These are phyloP conservation scores for Pseudogymnoascus sp. DNA, from an alignment of 2,329 filamentous ascomycete genomes.

Conservation along the genomic window DNA sequence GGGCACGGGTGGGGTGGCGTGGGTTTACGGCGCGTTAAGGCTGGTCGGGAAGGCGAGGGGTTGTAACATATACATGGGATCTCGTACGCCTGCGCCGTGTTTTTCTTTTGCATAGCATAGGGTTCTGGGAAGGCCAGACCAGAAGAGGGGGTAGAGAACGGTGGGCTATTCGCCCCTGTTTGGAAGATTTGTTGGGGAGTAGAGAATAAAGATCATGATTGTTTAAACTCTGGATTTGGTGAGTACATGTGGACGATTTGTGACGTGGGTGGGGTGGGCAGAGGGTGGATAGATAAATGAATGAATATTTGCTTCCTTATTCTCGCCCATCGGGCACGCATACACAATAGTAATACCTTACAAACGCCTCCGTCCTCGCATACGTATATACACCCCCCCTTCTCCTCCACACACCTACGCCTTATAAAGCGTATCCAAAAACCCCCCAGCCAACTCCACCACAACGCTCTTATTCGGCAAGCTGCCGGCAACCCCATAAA, in stretches of 20 bases:
- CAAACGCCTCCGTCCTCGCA: not conserved
- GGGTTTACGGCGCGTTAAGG: conserved; percentile 2
- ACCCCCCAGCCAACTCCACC: conserved; percentile 80
- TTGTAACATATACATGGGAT: conserved; percentile 3
- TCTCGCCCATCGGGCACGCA: not conserved
- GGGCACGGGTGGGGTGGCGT: not conserved
- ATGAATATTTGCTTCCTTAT: not conserved
- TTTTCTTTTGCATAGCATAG: conserved; percentile 2
- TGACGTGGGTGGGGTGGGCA: not conserved
- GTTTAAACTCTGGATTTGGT: not conserved
- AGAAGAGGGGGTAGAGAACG: not conserved
- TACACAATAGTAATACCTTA: not conserved
- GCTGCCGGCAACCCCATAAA: conserved; percentile 93
- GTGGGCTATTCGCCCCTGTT: not conserved
- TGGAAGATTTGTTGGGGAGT: not conserved
- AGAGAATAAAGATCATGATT: conserved; percentile 1
- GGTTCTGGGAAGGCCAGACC: not conserved
- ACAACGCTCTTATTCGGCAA: conserved; percentile 95
- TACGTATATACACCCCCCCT: not conserved
- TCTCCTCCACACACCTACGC: conserved; percentile 42
- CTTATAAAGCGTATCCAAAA: conserved; percentile 90
- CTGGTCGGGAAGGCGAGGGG: not conserved
- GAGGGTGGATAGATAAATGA: not conserved
- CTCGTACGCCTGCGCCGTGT: not conserved
- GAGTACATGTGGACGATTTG: not conserved